Evolutionary conservation across 768 basidiomycete species (phyloP).

Genomic region (Kwoniella sp.): DNA sequence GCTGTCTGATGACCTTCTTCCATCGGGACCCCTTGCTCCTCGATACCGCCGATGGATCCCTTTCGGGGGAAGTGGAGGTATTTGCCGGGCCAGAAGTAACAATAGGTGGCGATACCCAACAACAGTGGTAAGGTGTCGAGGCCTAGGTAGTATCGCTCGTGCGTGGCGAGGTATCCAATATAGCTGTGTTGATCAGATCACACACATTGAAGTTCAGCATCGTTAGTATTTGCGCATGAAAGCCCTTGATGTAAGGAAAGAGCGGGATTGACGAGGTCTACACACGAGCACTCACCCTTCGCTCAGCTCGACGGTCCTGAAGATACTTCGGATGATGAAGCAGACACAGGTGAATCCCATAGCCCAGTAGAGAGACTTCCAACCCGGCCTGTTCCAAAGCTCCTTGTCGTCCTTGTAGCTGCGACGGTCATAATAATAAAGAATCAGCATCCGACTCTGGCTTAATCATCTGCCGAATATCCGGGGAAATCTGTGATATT

Average conservation of each 20-base stretch:
- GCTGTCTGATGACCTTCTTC: background rate
- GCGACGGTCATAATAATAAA: background rate
- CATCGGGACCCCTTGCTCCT: background rate
- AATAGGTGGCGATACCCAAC: constrained; percentile 49
- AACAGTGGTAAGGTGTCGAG: constrained; percentile 54
- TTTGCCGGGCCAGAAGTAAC: constrained; percentile 52
- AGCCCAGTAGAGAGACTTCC: constrained; percentile 54
- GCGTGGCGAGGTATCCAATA: constrained; percentile 52
- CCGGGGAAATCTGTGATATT: no score
- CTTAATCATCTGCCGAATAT: no score
- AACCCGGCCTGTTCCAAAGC: constrained; percentile 46
- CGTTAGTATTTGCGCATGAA: no score
- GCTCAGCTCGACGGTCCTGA: constrained; percentile 51
- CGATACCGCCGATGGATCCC: background rate
- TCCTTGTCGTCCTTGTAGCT: constrained; percentile 42
- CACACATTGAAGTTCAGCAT: no score
- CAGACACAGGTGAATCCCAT: constrained; percentile 55
- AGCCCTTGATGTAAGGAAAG: no score
- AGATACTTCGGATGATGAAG: constrained; percentile 54
- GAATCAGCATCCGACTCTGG: no score
- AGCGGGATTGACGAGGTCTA: background rate
- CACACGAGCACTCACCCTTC: constrained; percentile 42
- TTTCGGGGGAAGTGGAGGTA: constrained; percentile 34
- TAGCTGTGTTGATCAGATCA: no score
- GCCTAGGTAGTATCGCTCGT: constrained; percentile 52